Evolutionary conservation across 140 eudicot species (phyloP).

Genomic region (Bidens hawaiensis): DNA sequence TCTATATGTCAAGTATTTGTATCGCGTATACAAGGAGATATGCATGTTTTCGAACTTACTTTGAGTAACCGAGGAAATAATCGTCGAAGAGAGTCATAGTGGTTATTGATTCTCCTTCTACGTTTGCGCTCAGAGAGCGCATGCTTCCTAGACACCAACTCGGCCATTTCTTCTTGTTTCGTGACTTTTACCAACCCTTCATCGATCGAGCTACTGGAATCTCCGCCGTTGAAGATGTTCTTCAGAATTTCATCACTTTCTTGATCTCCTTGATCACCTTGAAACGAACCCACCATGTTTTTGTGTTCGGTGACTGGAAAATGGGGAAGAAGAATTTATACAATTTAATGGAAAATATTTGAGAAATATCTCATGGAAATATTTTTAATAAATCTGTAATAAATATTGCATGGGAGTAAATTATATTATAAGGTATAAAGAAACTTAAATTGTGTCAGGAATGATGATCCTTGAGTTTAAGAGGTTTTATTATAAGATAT

Average conservation of each 20-base stretch:
- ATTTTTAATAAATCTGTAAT: constrained; percentile 12
- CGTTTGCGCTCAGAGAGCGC: constrained; percentile 48
- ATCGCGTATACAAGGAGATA: not conserved
- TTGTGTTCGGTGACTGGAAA: not conserved
- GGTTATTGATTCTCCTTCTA: constrained; percentile 36
- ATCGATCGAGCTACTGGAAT: constrained; percentile 14
- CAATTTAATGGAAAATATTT: constrained; percentile 8
- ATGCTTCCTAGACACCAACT: constrained; percentile 24
- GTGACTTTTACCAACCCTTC: not conserved
- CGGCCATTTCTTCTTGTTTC: not conserved
- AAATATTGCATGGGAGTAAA: constrained; percentile 16
- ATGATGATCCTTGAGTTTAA: not conserved
- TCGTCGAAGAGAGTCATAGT: constrained; percentile 39
- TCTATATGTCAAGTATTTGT: not conserved
- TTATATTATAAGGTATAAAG: constrained; percentile 9
- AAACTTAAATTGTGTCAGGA: constrained; percentile 16
- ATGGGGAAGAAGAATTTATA: not conserved
- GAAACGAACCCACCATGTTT: constrained; percentile 7
- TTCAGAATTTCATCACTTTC: not conserved
- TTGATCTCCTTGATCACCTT: not conserved
- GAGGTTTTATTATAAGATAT: not conserved
- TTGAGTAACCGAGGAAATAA: constrained; percentile 42
- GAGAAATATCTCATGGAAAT: constrained; percentile 15
- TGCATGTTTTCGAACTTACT: constrained; percentile 12
- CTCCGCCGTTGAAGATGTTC: not conserved